phyloP scores from a whole-genome alignment of 2,329 filamentous ascomycete genomes.

The Trichoderma simmonsii region DNA sequence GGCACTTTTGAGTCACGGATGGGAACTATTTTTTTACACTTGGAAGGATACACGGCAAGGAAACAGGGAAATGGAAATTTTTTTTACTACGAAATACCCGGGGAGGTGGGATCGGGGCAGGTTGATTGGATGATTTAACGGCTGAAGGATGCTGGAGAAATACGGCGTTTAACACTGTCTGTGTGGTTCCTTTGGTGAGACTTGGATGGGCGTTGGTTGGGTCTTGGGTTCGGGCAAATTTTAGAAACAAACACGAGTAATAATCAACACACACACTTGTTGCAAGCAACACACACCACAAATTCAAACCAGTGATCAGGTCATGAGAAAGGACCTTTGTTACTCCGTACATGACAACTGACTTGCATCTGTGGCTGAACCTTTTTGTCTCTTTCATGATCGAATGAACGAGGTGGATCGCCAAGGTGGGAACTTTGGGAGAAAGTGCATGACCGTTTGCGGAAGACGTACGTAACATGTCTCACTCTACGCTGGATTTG shows the following conservation, averaged over 20 bases:
- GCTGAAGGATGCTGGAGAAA: background rate
- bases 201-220: background rate
- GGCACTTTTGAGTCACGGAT: background rate
- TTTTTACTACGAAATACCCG: background rate
- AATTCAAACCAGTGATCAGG: background rate
- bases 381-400: background rate
- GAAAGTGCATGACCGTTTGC: constrained; percentile 3
- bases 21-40: background rate
- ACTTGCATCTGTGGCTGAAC: constrained; percentile 12
- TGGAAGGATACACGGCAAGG: background rate
- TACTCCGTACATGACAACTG: background rate
- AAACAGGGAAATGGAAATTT: background rate
- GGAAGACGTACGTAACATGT: constrained; percentile 5
- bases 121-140: background rate
- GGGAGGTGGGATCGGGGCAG: background rate
- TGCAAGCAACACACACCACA: background rate
- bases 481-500: background rate
- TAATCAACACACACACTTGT: constrained; percentile 1
- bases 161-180: constrained; percentile 11
- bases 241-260: constrained; percentile 14
- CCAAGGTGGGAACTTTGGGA: background rate
- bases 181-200: background rate
- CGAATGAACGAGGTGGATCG: background rate
- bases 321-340: background rate
- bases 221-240: background rate